Base-by-base conservation (phyloP, 768 basidiomycete species). In the Kwoniella botswanensis region DNA sequence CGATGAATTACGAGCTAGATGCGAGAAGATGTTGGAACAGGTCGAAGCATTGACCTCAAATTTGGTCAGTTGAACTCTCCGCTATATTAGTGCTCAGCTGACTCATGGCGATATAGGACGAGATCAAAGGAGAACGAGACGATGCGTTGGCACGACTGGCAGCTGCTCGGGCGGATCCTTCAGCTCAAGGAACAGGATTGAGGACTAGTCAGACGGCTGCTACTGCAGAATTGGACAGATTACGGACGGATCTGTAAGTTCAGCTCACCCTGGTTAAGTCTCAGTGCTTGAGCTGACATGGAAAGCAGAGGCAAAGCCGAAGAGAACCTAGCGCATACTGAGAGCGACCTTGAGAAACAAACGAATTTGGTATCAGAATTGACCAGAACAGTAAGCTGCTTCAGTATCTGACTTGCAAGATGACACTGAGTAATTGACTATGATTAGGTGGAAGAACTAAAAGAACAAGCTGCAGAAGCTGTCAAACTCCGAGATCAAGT, bases 401-500 rank as follows among this genome's bases (percentile, higher is more conserved):
- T 35, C 35, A 35, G 6, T 6, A 35, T 35, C 4, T 35, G 35
- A 35, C 35, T 35, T 4, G 7, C 35, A 35, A 6, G 35, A 35
- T 35, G 35, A 35, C 35, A 35, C 7, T 0, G 35, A 35, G 35
- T 35, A 35, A 35, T 35, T 35, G 35, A 35, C 7, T 7, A 35
- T 35, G 35, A 35, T 5, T 6, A 86, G 84, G 81, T 91, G 22
- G 93, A 93, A 59, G 93, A 98, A 44, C 86, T 97, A 22, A 91
- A 92, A 81, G 84, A 79, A 4, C 87, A 88, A 78, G 94, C 93
- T 0, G 91, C 92, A 72, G 89, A 94, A 74, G 90, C 90, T 2
- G 88, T 85, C 3, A 89, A 88, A 73, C 86, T 98, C 68, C 95
- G 94, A 80, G 97, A 98, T 79, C 90, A 95, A 84, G 87, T 98